Conservation (phyloP, 2,329 filamentous ascomycete species). For the Sporothrix curviconia region DNA sequence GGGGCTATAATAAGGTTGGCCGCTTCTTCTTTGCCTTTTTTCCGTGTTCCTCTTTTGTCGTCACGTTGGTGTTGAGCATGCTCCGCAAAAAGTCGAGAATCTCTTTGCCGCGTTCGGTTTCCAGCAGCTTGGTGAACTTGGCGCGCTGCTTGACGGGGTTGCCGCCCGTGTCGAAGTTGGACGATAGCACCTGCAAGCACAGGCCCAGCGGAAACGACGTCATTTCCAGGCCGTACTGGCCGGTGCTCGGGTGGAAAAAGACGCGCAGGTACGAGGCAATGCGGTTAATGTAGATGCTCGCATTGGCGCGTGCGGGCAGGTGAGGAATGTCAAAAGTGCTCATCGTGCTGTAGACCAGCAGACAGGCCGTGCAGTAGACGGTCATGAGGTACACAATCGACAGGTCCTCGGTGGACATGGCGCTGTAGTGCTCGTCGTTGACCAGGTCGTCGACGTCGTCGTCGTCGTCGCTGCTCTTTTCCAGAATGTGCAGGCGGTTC, state of each 20-base stretch:
- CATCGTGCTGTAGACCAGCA: slow-evolving; percentile 21
- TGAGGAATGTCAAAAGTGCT: slow-evolving; percentile 9
- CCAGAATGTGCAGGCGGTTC: slow-evolving; percentile 10
- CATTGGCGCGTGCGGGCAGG: slow-evolving; percentile 11
- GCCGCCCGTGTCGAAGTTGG: background rate
- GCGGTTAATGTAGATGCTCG: slow-evolving; percentile 14
- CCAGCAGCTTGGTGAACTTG: slow-evolving; percentile 15
- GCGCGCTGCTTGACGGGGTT: slow-evolving; percentile 9
- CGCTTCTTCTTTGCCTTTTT: no score
- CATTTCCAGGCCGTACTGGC: slow-evolving; percentile 20
- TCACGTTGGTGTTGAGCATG: slow-evolving; percentile 14
- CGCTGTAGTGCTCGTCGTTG: background rate
- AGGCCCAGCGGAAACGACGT: slow-evolving; percentile 19
- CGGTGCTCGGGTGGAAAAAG: slow-evolving; percentile 20
- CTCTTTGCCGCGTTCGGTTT: slow-evolving; percentile 17
- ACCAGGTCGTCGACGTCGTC: background rate
- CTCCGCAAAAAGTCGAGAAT: slow-evolving; percentile 18
- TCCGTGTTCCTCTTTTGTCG: background rate
- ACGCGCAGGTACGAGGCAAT: slow-evolving; percentile 16
- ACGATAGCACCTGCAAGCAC: slow-evolving; percentile 14
- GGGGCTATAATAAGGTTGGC: no score
- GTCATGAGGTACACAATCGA: slow-evolving; percentile 19
- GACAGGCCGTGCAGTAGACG: slow-evolving; percentile 17
- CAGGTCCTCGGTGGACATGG: slow-evolving; percentile 18
- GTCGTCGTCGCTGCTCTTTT: background rate